Base-by-base conservation (phyloP, 495 filamentous ascomycete genomes). In the Aspergillus kassunensis region DNA sequence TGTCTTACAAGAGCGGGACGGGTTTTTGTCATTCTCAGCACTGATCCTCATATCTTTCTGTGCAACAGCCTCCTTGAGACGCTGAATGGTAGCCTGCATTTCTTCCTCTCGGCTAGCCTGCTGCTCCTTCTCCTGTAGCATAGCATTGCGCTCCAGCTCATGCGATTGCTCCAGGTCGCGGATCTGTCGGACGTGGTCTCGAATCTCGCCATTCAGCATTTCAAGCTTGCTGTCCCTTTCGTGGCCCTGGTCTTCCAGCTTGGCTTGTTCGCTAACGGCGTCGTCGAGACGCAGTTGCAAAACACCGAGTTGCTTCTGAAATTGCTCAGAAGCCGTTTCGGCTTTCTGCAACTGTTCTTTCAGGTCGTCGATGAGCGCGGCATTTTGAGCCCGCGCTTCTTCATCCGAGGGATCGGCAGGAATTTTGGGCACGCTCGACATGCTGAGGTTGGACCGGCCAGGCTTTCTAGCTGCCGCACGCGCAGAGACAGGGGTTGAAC, bases 61-160 rank as follows among this genome's bases (percentile, higher is more conserved):
- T 30, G 84, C 83, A 40, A 96, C 72, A 11, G 80, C 84, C 55
- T 97, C 92, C 75, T 96, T 97, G 49, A 97, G 70, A 43, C 92
- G 79, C 69, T 95, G 88, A 61, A 97, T 89, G 31, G 88, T 86
- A 23, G 80, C 74, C 66, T 92, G 89, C 79, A 97, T 81, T 61
- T 95, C 91, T 64, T 96, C 90, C 61, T 95, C 89, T 35, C 84
- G 77, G 55, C 84, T 84, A 29, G 78, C 73, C 72, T 90, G 87
- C 55, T 95, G 89, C 49, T 96, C 89, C 74, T 91, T 91, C 69
- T 97, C 92, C 68, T 88, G 87, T 60, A 88, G 83, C 78, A 92
- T 86, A 34, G 88, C 82, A 65, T 82, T 89, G 35, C 91, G 82
- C 70, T 98, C 93, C 39, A 84, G 78, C 68, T 97, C 92, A 68